These are phyloP conservation scores for Hymenoscyphus scutula DNA, from an alignment of 2,329 filamentous ascomycete genomes.

Conservation along the genomic window DNA sequence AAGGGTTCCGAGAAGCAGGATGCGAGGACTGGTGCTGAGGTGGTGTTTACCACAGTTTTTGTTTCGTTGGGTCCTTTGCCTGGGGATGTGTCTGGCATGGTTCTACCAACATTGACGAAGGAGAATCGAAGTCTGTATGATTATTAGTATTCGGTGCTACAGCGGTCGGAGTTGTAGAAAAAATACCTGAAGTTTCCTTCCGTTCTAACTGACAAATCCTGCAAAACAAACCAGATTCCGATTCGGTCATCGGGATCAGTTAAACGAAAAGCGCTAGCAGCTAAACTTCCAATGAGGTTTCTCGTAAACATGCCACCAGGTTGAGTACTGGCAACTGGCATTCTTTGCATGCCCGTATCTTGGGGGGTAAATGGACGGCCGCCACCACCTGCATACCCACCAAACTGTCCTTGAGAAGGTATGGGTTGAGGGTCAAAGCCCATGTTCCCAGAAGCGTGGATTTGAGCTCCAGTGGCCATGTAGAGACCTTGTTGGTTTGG, in stretches of 20 bases:
- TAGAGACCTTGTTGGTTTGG: slow-evolving; percentile 11
- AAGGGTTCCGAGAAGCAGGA: slow-evolving; percentile 85
- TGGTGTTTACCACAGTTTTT: slow-evolving; percentile 60
- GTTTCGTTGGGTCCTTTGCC: slow-evolving; percentile 36
- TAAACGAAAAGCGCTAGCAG: slow-evolving; percentile 83
- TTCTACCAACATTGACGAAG: slow-evolving; percentile 79
- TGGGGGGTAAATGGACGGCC: slow-evolving; percentile 19
- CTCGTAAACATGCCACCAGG: slow-evolving; percentile 87
- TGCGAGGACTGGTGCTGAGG: slow-evolving; percentile 77
- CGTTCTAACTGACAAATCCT: slow-evolving; percentile 90
- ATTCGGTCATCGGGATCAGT: slow-evolving; percentile 75
- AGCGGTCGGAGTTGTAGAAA: not conserved
- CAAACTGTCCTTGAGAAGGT: slow-evolving; percentile 13
- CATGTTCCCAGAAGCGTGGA: slow-evolving; percentile 13
- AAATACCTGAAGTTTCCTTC: slow-evolving; percentile 85
- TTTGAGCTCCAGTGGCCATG: slow-evolving; percentile 17
- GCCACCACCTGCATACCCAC: slow-evolving; percentile 12
- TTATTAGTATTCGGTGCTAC: not conserved
- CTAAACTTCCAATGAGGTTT: slow-evolving; percentile 89
- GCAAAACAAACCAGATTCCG: slow-evolving; percentile 95
- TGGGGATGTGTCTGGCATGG: slow-evolving; percentile 24
- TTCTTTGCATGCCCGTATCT: slow-evolving; percentile 24
- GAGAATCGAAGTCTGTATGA: slow-evolving; percentile 57
- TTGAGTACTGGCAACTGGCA: slow-evolving; percentile 35
- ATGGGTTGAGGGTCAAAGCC: slow-evolving; percentile 19